phyloP scores from a whole-genome alignment of 306 rosid species.

The Malus sylvestris region DNA sequence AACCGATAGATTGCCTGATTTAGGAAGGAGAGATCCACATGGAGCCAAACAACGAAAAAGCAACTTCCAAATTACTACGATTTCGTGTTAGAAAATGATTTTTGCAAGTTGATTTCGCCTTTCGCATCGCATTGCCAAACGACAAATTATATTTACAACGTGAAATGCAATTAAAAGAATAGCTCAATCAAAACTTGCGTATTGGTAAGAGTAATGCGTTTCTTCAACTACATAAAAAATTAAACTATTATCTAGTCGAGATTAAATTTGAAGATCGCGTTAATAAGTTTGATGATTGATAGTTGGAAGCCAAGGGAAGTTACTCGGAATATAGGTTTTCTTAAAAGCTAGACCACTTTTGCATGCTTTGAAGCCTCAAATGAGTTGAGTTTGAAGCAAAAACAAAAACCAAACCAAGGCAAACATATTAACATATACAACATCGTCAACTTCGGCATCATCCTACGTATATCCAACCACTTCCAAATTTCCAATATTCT shows the following conservation, averaged over 20 bases:
- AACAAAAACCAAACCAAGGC: neutral
- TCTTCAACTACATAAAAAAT: neutral
- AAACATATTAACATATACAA: conserved; percentile 4
- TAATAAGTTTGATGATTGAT: neutral
- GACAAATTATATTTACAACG: no score
- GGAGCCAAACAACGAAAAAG: neutral
- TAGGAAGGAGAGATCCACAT: neutral
- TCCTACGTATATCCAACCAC: neutral
- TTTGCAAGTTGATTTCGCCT: no score
- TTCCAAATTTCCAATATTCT: neutral
- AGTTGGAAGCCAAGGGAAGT: neutral
- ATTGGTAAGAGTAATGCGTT: no score
- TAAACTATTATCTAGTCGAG: no score
- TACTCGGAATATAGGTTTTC: neutral
- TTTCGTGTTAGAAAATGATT: neutral
- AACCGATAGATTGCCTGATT: no score
- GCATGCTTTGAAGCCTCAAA: neutral
- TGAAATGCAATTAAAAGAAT: no score
- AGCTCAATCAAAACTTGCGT: no score
- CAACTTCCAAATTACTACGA: no score
- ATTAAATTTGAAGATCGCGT: no score
- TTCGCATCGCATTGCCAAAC: no score
- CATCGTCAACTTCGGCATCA: conserved; percentile 9
- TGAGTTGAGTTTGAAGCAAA: neutral
- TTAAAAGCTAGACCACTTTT: neutral